A percentile compares a stretch with the other conserved stretches of the same genome.
Evolutionary conservation across 2,329 filamentous ascomycete species (phyloP).

Genomic region (Xylaria polymorpha): DNA sequence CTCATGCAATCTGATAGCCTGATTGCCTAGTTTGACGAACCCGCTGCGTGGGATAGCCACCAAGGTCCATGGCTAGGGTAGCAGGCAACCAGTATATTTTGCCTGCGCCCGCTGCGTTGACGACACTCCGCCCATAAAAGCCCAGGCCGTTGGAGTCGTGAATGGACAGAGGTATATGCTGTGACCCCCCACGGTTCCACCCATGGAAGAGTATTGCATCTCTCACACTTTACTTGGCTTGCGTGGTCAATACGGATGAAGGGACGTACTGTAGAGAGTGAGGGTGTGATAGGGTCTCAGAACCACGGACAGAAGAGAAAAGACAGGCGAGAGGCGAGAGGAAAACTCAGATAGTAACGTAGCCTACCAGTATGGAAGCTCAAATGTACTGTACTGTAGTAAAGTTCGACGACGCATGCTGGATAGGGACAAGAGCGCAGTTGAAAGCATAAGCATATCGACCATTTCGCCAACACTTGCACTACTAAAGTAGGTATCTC

Average conservation of each 20-base stretch:
- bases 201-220: slow-evolving; percentile 39
- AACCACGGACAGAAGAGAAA: not conserved
- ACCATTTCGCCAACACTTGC: not conserved
- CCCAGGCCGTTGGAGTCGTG: slow-evolving; percentile 37
- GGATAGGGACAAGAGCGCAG: not conserved
- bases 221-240: slow-evolving; percentile 32
- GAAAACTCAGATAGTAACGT: not conserved
- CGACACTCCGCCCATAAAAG: slow-evolving; percentile 25
- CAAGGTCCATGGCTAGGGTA: not conserved
- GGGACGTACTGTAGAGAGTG: slow-evolving; percentile 17
- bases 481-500: not conserved
- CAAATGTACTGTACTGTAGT: not conserved
- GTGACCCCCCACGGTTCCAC: slow-evolving; percentile 48
- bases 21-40: slow-evolving; percentile 34
- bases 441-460: not conserved
- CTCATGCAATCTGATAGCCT: slow-evolving; percentile 38
- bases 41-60: slow-evolving; percentile 24
- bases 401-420: not conserved
- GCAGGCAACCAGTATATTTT: slow-evolving; percentile 15
- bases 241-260: slow-evolving; percentile 34
- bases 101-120: slow-evolving; percentile 25
- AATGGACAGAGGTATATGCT: slow-evolving; percentile 43
- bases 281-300: slow-evolving; percentile 8
- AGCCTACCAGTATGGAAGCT: not conserved
- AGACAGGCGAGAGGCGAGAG: not conserved